Base-by-base conservation (phyloP, 805 yeast genomes). In the Kazachstania taianensis region DNA sequence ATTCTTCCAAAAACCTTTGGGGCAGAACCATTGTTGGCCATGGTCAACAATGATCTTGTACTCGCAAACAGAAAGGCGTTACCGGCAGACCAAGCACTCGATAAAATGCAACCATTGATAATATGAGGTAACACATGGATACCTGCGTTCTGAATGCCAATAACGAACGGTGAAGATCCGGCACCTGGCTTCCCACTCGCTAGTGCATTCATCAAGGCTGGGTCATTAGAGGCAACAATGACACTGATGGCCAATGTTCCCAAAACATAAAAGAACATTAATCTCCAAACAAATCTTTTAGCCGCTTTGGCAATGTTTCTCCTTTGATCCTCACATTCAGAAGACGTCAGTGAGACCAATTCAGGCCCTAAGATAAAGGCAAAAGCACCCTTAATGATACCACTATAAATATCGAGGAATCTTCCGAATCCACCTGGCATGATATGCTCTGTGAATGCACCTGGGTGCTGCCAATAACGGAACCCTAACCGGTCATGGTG, bases 311-410 rank as follows among this genome's bases (percentile, higher is more conserved):
- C 73, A 33, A 78, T 66, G 39, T 70, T 73, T 45, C 69, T 62
- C 52, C 82, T 66, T 38, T 81, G 81, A 43, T 67, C 67, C 38
- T 64, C 59, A 37, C 75, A 67, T 55, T 77, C 84, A n/a, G 76
- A 69, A 13, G 75, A 70, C 23, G 76, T 65, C 34, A 70, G 55
- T 6, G 70, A 74, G 44, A 77, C 69, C 47, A 78, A 63, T 59
- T 78, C 84, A 13, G 82, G 82, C 18, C 78, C 60, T 33, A 75
- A 64, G 42, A 77, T 72, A 50, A 75, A 77, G 3, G 81, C 73
- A 46, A 75, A 78, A 12, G 77, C 83, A 28, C 80, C 74, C 48
- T 73, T 75, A 44, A 76, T 70, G 33, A 78, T 62, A 36, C 72
- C 75, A 12, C 75, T 70, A 73, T 78, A 74, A 37, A 76, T 65